Evolutionary conservation across 208 protist species (phyloP), one percentile per base, ranked within the genome.

Genomic region (Trypanosoma conorhini): DNA sequence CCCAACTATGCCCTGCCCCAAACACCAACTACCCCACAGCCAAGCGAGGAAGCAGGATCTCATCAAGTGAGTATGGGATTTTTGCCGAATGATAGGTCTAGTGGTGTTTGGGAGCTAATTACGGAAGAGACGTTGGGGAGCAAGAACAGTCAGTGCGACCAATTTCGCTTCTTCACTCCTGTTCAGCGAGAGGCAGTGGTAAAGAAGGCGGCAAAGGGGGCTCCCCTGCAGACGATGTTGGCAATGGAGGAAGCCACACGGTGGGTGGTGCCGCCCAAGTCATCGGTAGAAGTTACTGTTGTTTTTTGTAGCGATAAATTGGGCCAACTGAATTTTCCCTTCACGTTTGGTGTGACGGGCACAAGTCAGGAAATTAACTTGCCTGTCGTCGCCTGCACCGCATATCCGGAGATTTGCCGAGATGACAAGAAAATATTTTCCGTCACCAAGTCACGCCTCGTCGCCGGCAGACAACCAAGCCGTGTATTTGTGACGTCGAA

Each of bases 381-480:
- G 10, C 73, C 65, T 9, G 79, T 90, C 21, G 50, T 78, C 30
- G 85, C 82, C 4, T 61, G 76, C 10, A 82, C 79, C 15, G 82
- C 79, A 15, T 86, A 96, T 48, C 94, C 97, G 2, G 89, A 96
- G 70, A 95, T 99, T 35, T 74, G 65, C 51, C 84, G 88, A 12
- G 94, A 98, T 65, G 80, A 89, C 13, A 88, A 87, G 33, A 82
- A 72, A 60, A 91, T 98, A 67, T 99, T 98, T 74, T 67, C 83
- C 1, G 46, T 78, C 22, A 78, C 78, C 13, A 80, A 74, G 55
- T 30, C 77, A 28, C 87, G 85, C 3, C 30, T 46, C 33, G 59
- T 63, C 30, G 56, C 62, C 17, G 75, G 79, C 21, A 66, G 64
- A 46, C 73, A 70, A 40, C 31, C 78, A 22, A 74, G 87, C n/a